A percentile compares a stretch with the other conserved stretches of the same genome.
Evolutionary conservation across 345 rosid species (phyloP).

Genomic region (Arabidopsis arenosa): DNA sequence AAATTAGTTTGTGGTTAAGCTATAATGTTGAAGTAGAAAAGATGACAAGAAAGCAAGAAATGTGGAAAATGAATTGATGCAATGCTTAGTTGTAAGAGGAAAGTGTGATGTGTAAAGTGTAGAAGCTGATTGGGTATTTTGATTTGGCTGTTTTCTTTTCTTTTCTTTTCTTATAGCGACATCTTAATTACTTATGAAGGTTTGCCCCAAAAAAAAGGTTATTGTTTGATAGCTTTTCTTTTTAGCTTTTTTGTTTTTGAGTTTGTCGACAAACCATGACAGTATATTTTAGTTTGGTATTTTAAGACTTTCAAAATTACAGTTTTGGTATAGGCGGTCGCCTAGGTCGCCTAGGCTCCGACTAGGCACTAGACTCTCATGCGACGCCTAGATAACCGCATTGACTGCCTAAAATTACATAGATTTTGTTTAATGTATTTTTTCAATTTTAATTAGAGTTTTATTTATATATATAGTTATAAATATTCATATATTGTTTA

Average conservation of each 20-base stretch:
- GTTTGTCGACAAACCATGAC: background rate
- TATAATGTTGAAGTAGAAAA: background rate
- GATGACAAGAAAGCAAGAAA: slow-evolving; percentile 30
- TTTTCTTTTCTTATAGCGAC: background rate
- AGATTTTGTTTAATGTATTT: no score
- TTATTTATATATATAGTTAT: no score
- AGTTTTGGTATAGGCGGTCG: no score
- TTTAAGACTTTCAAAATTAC: background rate
- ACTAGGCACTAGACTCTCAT: no score
- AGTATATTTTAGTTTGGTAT: background rate
- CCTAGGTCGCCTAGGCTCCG: no score
- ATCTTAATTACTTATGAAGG: slow-evolving; percentile 1
- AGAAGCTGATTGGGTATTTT: slow-evolving; percentile 19
- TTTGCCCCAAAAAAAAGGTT: background rate
- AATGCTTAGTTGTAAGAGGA: slow-evolving; percentile 44
- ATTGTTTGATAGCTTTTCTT: background rate
- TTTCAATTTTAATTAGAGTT: no score
- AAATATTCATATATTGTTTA: no score
- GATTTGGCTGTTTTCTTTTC: background rate
- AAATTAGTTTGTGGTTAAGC: background rate
- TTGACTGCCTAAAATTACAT: no score
- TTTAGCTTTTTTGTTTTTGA: background rate
- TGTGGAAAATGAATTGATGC: slow-evolving; percentile 17
- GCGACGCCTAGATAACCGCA: no score
- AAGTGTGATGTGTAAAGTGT: slow-evolving; percentile 34